Evolutionary conservation across 108 stramenopile genomes (phyloP), one percentile per base, ranked within the genome.

Genomic region (Nitzschia inconspicua): DNA sequence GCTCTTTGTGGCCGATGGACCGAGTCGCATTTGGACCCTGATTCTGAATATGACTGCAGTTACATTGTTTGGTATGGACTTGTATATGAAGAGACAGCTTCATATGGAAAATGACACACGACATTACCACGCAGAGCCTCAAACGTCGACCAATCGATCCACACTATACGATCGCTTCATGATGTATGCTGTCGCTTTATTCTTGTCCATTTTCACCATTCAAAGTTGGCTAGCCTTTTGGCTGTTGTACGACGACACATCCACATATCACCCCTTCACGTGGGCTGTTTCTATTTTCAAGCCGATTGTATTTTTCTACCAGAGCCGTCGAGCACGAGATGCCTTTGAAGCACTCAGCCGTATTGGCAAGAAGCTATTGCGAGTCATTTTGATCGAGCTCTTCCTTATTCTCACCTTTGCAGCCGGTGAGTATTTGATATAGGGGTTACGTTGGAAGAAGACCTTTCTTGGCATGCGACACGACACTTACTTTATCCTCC

Each of bases 281-380:
- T 16, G 72, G 10, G 48, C 47, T 13, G 34, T 53, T 1, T 65
- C 78, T 7, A n/a, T 72, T 7, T 61, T 65, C 44, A 82, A 82
- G 57, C 80, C 80, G 16, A 24, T 82, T 11, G 73, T 67, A 2
- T 54, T 82, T 27, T 82, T 78, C 44, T 82, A 82, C 46, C 51
- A 46, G 13, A 59, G 56, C 16, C 23, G 50, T 16, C 32, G 57
- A 44, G 75, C 80, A 1, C 57, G 74, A 13, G 63, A 82, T 55
- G 77, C 80, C 6, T 29, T 77, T 2, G 73, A 77, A 20, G 80
- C 76, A n/a, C 47, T 82, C 13, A 32, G 50, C 6, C 59, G 63
- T 0, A 66, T 82, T 56, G 32, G 29, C 2, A 65, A 49, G 13
- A 69, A 71, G 46, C 58, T 82, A 7, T n/a, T 63, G 1, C 31